These are phyloP conservation scores for Hericium coralloides DNA, from an alignment of 768 basidiomycete species.

Conservation along the genomic window DNA sequence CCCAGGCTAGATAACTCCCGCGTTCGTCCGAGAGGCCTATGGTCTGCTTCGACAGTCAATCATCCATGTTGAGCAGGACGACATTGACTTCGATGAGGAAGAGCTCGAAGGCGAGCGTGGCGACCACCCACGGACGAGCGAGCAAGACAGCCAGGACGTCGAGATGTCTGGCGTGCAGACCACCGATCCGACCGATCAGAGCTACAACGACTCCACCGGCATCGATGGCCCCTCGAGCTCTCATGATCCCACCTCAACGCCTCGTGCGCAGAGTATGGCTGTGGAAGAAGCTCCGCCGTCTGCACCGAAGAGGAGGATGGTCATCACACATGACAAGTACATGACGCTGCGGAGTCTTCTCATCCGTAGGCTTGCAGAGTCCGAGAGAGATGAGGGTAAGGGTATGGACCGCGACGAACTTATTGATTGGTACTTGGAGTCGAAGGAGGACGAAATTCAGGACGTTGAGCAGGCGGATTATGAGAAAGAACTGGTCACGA, in stretches of 20 bases:
- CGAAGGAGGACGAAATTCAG: slow-evolving; percentile 74
- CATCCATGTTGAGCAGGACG: slow-evolving; percentile 98
- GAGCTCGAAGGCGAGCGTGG: slow-evolving; percentile 52
- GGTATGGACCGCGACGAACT: slow-evolving; percentile 88
- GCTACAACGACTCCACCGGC: slow-evolving; percentile 28
- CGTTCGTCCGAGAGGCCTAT: slow-evolving; percentile 93
- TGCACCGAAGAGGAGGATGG: slow-evolving; percentile 61
- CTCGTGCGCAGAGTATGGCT: slow-evolving; percentile 15
- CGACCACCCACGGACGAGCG: slow-evolving; percentile 24
- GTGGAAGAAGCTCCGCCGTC: slow-evolving; percentile 17
- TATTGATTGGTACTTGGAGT: slow-evolving; percentile 94
- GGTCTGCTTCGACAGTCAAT: slow-evolving; percentile 92
- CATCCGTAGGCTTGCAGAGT: slow-evolving; percentile 69
- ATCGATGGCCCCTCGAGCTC: slow-evolving; percentile 18
- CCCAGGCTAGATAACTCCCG: slow-evolving; percentile 68
- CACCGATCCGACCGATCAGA: slow-evolving; percentile 42
- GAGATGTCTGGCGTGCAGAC: slow-evolving; percentile 58
- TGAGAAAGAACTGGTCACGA: slow-evolving; percentile 83
- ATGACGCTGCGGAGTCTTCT: slow-evolving; percentile 83
- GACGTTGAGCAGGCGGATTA: slow-evolving; percentile 84
- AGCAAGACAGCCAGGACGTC: slow-evolving; percentile 48
- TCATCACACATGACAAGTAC: slow-evolving; percentile 95
- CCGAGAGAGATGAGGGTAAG: slow-evolving; percentile 64
- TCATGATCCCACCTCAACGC: slow-evolving; percentile 14
- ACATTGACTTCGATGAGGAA: slow-evolving; percentile 95